Conservation (phyloP, 768 basidiomycete genomes). For the Mycena vitilis region DNA sequence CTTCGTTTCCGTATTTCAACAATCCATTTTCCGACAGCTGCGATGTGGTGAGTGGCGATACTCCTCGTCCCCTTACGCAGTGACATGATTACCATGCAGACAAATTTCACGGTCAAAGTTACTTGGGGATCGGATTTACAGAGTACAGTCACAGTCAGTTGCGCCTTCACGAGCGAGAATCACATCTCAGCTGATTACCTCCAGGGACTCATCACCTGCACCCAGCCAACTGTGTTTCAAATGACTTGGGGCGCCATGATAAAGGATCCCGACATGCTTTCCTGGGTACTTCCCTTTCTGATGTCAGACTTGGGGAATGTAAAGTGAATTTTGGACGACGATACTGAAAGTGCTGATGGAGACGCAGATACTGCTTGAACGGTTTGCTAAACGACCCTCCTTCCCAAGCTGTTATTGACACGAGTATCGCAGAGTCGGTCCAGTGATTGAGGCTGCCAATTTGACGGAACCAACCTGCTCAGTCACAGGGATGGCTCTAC, state of each 20-base stretch:
- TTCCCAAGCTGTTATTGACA: neutral
- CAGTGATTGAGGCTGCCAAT: too few species aligned
- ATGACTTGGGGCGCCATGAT: neutral
- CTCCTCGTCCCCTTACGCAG: neutral
- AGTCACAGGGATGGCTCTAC: neutral
- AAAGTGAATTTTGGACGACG: neutral
- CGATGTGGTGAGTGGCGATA: slow-evolving; percentile 1
- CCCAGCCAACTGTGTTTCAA: neutral
- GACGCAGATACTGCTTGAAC: neutral
- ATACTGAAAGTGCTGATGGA: neutral
- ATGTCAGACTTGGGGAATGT: neutral
- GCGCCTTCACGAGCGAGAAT: neutral
- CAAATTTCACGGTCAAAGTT: neutral
- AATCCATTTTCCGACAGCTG: slow-evolving; percentile 11
- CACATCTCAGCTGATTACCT: slow-evolving; percentile 4
- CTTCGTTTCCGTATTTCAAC: slow-evolving; percentile 17
- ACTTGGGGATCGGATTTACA: too few species aligned
- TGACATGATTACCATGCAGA: neutral
- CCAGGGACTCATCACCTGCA: slow-evolving; percentile 7
- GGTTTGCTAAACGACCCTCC: neutral
- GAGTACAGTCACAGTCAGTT: neutral
- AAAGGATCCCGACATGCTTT: neutral
- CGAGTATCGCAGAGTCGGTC: neutral
- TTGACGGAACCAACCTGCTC: too few species aligned
- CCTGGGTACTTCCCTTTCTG: neutral